These are phyloP conservation scores for Closterium sp. DNA, from an alignment of 139 green algal species.

Conservation along the genomic window DNA sequence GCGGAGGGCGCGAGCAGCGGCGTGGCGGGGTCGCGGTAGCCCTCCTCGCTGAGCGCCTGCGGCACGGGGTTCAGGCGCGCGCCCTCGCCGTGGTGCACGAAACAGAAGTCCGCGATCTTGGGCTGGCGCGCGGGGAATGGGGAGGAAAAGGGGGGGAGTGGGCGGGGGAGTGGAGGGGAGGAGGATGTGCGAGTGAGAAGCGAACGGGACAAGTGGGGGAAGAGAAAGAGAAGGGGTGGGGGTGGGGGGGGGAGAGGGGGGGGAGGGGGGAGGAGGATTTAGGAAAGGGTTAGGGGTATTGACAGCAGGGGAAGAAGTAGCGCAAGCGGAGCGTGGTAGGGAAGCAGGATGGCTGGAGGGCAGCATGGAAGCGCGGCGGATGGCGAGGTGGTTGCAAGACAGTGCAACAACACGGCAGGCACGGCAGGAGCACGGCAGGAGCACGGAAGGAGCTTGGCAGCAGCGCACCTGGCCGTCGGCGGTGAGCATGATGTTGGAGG, in stretches of 20 bases:
- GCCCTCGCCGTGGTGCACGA: not conserved
- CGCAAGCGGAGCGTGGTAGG: too few species aligned
- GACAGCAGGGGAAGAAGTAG: too few species aligned
- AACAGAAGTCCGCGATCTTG: not conserved
- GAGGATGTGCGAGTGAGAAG: not conserved
- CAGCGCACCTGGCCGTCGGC: not conserved
- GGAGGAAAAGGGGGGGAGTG: not conserved
- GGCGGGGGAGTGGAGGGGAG: not conserved
- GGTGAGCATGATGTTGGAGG: not conserved
- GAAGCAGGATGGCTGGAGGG: not conserved
- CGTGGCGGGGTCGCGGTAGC: not conserved
- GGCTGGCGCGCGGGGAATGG: not conserved
- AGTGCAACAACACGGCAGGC: too few species aligned
- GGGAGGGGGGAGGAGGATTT: too few species aligned
- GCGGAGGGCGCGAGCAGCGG: not conserved
- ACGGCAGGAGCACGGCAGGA: too few species aligned
- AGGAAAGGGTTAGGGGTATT: too few species aligned
- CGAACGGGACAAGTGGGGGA: not conserved
- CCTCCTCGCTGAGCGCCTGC: not conserved
- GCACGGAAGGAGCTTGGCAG: too few species aligned
- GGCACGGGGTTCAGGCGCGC: not conserved
- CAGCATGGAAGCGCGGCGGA: too few species aligned
- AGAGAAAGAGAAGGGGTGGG: not conserved
- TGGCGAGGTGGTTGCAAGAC: too few species aligned
- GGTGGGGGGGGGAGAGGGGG: too few species aligned